Evolutionary conservation across 805 yeast species (phyloP).

Genomic region (Wickerhamiella vanderwaltii): DNA sequence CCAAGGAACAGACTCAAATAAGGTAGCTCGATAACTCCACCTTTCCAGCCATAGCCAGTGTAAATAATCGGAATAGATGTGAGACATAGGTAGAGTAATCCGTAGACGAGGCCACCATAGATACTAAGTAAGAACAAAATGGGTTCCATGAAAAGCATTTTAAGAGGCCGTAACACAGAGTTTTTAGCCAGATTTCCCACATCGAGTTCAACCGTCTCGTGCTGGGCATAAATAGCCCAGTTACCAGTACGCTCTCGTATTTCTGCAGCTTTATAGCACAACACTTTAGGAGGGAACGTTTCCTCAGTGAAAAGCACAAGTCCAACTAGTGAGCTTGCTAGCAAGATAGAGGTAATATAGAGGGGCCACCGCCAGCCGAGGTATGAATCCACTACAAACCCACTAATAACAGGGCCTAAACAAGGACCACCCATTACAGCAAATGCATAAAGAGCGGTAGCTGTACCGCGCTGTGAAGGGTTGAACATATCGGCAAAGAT

Average conservation of each 20-base stretch:
- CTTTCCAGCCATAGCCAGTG: constrained; percentile 44
- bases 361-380: constrained; percentile 14
- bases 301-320: constrained; percentile 31
- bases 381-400: constrained; percentile 37
- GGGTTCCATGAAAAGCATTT: constrained; percentile 59
- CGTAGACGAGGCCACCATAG: constrained; percentile 70
- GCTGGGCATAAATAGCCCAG: constrained; percentile 78
- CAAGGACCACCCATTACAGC: constrained; percentile 61
- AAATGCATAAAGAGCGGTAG: constrained; percentile 53
- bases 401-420: constrained; percentile 62
- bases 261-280: constrained; percentile 51
- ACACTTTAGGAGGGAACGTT: constrained; percentile 35
- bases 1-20: constrained; percentile 69
- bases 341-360: constrained; percentile 24
- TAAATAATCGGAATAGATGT: constrained; percentile 70
- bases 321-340: constrained; percentile 26
- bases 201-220: constrained; percentile 52
- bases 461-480: constrained; percentile 52
- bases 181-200: constrained; percentile 48
- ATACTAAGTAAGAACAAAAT: constrained; percentile 54
- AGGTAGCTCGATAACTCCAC: constrained; percentile 64
- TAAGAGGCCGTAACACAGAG: constrained; percentile 55
- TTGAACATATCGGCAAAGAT: constrained; percentile 66
- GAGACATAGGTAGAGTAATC: constrained; percentile 59
- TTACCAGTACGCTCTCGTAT: constrained; percentile 72